Conservation (phyloP, 176 grass and related monocot genomes). For the Triticum timopheevii region DNA sequence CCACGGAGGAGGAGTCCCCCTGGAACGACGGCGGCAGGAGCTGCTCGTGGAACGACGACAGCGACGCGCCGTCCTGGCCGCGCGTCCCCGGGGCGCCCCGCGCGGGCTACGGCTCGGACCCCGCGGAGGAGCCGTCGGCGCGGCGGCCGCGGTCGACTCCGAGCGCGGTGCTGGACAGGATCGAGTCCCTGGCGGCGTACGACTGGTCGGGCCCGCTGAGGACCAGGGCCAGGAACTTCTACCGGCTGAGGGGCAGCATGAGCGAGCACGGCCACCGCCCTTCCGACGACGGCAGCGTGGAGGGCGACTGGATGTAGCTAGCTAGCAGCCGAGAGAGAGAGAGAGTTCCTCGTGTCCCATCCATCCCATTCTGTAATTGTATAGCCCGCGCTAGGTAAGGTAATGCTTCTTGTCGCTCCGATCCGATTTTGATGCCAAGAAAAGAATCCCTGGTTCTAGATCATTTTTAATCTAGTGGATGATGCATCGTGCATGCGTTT, state of each 20-base stretch:
- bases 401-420: slow-evolving; percentile 3
- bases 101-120: slow-evolving; percentile 63
- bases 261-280: slow-evolving; percentile 83
- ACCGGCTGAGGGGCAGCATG: slow-evolving; percentile 84
- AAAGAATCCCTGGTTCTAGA: slow-evolving; percentile 38
- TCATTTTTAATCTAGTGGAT: neutral
- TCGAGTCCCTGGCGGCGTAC: slow-evolving; percentile 60
- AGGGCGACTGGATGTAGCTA: slow-evolving; percentile 44
- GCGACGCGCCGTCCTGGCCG: slow-evolving; percentile 7
- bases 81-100: slow-evolving; percentile 33
- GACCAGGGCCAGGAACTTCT: slow-evolving; percentile 62
- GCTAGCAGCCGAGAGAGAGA: no score
- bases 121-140: slow-evolving; percentile 38
- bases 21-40: slow-evolving; percentile 53
- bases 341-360: no score
- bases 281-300: slow-evolving; percentile 46
- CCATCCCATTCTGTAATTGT: slow-evolving; percentile 26
- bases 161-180: slow-evolving; percentile 49
- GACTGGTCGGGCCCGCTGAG: slow-evolving; percentile 86
- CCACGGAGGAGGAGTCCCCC: slow-evolving; percentile 55
- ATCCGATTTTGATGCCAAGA: slow-evolving; percentile 42
- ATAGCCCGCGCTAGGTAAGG: slow-evolving; percentile 31
- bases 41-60: slow-evolving; percentile 39
- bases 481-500: slow-evolving; percentile 5
- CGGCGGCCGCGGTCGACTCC: slow-evolving; percentile 74